These are phyloP conservation scores for Fusarium clavum DNA, from an alignment of 2,329 filamentous ascomycete genomes.

Conservation along the genomic window DNA sequence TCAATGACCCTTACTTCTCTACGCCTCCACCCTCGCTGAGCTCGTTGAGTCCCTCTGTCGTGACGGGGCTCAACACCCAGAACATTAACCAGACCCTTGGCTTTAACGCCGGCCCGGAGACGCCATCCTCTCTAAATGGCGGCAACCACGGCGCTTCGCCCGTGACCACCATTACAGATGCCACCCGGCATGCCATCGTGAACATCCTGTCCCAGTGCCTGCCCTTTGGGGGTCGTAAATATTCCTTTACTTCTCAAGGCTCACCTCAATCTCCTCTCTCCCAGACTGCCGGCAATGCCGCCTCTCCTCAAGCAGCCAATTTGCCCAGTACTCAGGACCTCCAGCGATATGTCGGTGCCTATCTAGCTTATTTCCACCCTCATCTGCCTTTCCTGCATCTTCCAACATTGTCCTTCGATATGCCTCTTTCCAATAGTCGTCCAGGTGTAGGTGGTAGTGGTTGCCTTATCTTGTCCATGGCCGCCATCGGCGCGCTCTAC, in stretches of 20 bases:
- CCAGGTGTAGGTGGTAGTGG: conserved; percentile 79
- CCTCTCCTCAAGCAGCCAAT: conserved; percentile 63
- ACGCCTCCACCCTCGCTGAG: conserved; percentile 80
- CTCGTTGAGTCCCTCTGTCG: conserved; percentile 77
- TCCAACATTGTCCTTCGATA: conserved; percentile 90
- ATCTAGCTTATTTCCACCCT: conserved; percentile 92
- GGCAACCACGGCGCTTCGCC: conserved; percentile 69
- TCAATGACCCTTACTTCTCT: conserved; percentile 81
- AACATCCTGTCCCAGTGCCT: conserved; percentile 68
- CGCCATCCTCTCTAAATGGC: conserved; percentile 77
- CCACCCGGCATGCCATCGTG: conserved; percentile 71
- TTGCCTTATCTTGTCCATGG: conserved; percentile 85
- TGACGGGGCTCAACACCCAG: conserved; percentile 72
- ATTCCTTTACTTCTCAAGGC: conserved; percentile 68
- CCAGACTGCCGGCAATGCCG: conserved; percentile 61
- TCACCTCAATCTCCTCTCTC: conserved; percentile 67
- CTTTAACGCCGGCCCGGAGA: conserved; percentile 75
- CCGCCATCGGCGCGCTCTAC: conserved; percentile 84
- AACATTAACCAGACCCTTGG: conserved; percentile 74
- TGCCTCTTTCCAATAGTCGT: conserved; percentile 73
- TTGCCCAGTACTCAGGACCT: conserved; percentile 87
- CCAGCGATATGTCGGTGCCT: conserved; percentile 89
- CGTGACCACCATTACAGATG: conserved; percentile 73
- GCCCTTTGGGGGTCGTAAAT: conserved; percentile 70
- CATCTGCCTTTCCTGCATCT: conserved; percentile 96